Conservation (phyloP, 768 basidiomycete genomes). For the Tulasnella sp. region DNA sequence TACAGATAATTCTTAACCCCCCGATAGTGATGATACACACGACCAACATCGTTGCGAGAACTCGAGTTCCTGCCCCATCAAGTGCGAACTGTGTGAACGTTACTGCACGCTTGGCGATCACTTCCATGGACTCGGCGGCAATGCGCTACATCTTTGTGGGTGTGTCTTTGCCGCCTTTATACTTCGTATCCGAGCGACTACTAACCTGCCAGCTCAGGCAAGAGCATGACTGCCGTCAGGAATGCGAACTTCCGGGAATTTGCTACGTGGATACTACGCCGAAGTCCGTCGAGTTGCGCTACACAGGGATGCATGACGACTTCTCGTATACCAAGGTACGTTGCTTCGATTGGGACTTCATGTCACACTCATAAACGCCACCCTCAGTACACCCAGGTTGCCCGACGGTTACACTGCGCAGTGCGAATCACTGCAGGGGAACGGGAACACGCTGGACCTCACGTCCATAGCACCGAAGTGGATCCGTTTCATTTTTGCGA, state of each 20-base stretch:
- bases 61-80: conserved; percentile 37
- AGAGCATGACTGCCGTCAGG: conserved; percentile 36
- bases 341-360: background rate
- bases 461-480: conserved; percentile 38
- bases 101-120: conserved; percentile 39
- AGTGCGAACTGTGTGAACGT: conserved; percentile 44
- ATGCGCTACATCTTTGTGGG: conserved; percentile 45
- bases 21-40: conserved; percentile 35
- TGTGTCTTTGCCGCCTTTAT: conserved; percentile 21
- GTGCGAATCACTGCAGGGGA: conserved; percentile 35
- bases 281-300: conserved; percentile 48
- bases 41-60: conserved; percentile 38
- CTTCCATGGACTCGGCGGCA: conserved; percentile 37
- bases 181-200: background rate
- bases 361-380: background rate
- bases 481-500: conserved; percentile 45
- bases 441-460: conserved; percentile 34
- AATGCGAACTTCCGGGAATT: conserved; percentile 37
- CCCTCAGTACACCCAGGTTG: conserved; percentile 27
- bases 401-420: conserved; percentile 40
- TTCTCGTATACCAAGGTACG: conserved; percentile 53
- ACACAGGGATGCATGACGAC: conserved; percentile 44
- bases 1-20: background rate
- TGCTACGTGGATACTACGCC: conserved; percentile 49
- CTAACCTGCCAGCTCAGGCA: conserved; percentile 26